Conservation (phyloP, 805 yeast species). For the Kuraishia molischiana region DNA sequence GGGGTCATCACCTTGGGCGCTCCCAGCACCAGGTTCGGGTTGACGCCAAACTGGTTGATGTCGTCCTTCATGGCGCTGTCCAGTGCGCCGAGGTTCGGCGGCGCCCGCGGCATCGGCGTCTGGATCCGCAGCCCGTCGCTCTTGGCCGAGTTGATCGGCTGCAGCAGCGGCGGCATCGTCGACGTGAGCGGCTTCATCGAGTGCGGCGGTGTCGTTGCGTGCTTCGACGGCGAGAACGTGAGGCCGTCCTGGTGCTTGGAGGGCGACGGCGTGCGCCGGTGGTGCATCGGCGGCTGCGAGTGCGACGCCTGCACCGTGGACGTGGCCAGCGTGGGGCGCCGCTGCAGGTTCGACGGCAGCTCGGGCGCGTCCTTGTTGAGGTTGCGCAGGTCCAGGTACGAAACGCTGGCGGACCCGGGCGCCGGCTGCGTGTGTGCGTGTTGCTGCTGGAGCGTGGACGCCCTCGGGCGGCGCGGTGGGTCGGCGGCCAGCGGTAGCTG, state of each 20-base stretch:
- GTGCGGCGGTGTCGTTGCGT: slow-evolving; percentile 23
- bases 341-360: slow-evolving; percentile 11
- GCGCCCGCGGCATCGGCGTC: neutral
- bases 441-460: slow-evolving; percentile 31
- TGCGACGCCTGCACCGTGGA: slow-evolving; percentile 28
- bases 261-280: slow-evolving; percentile 36
- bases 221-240: slow-evolving; percentile 19
- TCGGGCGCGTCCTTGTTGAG: slow-evolving; percentile 14
- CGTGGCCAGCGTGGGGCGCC: slow-evolving; percentile 27
- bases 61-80: slow-evolving; percentile 7
- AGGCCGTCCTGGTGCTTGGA: slow-evolving; percentile 15
- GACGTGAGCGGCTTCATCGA: slow-evolving; percentile 36
- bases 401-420: slow-evolving; percentile 1
- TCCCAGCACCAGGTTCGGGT: slow-evolving; percentile 36
- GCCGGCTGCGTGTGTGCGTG: too few relatives aligned
- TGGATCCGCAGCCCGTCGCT: neutral
- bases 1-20: slow-evolving; percentile 73
- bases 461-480: slow-evolving; percentile 21
- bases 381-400: slow-evolving; percentile 26
- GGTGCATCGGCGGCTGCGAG: slow-evolving; percentile 17
- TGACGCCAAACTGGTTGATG: slow-evolving; percentile 61
- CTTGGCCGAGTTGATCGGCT: slow-evolving; percentile 36
- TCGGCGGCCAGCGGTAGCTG: neutral
- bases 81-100: slow-evolving; percentile 1
- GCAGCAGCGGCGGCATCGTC: slow-evolving; percentile 35